phyloP scores from a whole-genome alignment of 108 stramenopile species.

The Epipyxis sp. region DNA sequence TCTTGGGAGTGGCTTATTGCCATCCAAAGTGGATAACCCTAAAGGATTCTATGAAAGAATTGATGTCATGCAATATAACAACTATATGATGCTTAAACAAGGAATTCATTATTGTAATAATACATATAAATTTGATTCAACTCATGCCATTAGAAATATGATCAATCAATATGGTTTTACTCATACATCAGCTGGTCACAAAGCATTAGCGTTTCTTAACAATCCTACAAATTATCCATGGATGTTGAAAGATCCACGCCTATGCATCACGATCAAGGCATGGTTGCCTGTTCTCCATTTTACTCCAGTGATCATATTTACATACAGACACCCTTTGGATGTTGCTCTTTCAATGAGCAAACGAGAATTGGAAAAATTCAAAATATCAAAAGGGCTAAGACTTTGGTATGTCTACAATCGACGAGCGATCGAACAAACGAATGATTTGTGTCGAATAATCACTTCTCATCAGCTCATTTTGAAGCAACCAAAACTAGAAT shows the following conservation, averaged over 20 bases:
- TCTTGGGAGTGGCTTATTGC: conserved; percentile 44
- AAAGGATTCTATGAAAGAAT: conserved; percentile 79
- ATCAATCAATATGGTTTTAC: no score
- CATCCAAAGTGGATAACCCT: conserved; percentile 65
- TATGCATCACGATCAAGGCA: conserved; percentile 76
- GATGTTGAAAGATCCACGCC: conserved; percentile 81
- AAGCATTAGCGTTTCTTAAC: background rate
- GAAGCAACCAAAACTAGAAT: background rate
- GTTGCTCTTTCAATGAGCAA: conserved; percentile 76
- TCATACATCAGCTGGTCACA: no score
- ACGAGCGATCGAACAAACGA: conserved; percentile 68
- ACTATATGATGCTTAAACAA: conserved; percentile 72
- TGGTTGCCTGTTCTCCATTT: conserved; percentile 71
- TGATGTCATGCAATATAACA: conserved; percentile 76
- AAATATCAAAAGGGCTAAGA: conserved; percentile 65
- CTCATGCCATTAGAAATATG: conserved; percentile 60
- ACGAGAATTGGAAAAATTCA: conserved; percentile 57
- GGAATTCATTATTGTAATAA: conserved; percentile 63
- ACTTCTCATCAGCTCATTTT: conserved; percentile 26
- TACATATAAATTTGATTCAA: conserved; percentile 63
- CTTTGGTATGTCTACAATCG: conserved; percentile 82
- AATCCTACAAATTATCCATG: conserved; percentile 50
- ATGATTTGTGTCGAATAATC: conserved; percentile 67
- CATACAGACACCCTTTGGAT: conserved; percentile 83
- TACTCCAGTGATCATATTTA: conserved; percentile 75